These are phyloP conservation scores for Ogataea hybrid DNA, from an alignment of 1,139 yeast species.

Conservation along the genomic window DNA sequence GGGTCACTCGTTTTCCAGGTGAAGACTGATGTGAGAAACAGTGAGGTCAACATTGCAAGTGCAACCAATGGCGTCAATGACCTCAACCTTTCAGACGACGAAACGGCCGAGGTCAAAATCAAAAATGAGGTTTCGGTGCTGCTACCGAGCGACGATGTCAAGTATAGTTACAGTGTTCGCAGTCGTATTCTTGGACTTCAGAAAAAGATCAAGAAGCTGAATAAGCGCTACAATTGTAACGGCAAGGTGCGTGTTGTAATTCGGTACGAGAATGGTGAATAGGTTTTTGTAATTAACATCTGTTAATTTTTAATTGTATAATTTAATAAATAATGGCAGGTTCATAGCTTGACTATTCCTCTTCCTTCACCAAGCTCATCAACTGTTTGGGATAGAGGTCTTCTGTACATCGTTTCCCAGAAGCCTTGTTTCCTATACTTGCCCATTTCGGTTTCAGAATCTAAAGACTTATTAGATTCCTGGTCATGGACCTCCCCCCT, in stretches of 20 bases:
- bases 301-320: not conserved
- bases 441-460: slow-evolving; percentile 36
- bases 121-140: slow-evolving; percentile 38
- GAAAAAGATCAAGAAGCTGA: slow-evolving; percentile 48
- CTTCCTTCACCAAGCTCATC: slow-evolving; percentile 71
- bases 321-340: slow-evolving; percentile 5
- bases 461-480: slow-evolving; percentile 27
- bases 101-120: slow-evolving; percentile 16
- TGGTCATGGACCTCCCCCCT: slow-evolving; percentile 28
- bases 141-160: slow-evolving; percentile 47
- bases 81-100: slow-evolving; percentile 26
- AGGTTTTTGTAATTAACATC: not conserved
- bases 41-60: slow-evolving; percentile 16
- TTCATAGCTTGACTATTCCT: slow-evolving; percentile 40
- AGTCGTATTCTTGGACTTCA: slow-evolving; percentile 51
- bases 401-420: slow-evolving; percentile 81
- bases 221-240: slow-evolving; percentile 32
- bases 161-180: slow-evolving; percentile 54
- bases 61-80: slow-evolving; percentile 24
- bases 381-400: slow-evolving; percentile 79
- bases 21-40: slow-evolving; percentile 29
- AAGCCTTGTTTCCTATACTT: slow-evolving; percentile 57
- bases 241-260: slow-evolving; percentile 40
- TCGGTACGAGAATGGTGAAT: slow-evolving; percentile 26
- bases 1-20: slow-evolving; percentile 41